Evolutionary conservation across 768 basidiomycete genomes (phyloP), one percentile per base, ranked within the genome.

Genomic region (Gloeostereum incarnatum): DNA sequence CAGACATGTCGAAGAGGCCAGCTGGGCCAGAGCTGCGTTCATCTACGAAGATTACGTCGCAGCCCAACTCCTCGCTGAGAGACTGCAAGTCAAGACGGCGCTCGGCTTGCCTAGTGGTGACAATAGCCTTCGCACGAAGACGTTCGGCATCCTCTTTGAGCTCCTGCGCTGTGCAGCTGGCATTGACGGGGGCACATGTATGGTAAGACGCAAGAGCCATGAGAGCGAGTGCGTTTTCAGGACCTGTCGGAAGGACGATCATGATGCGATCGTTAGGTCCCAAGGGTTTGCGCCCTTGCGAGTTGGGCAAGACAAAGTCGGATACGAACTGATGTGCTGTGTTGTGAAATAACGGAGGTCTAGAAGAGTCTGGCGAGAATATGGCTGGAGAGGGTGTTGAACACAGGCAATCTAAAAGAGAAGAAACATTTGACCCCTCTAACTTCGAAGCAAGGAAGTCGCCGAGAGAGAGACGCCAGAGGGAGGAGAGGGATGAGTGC

Each of bases 181-280:
- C 58, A 46, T 70, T 71, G 23, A 70, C 62, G 1, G 68, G 69
- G 5, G 65, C 68, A 38, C 64, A 65, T n/a, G 68, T 64, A 50
- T 69, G 64, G 45, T 69, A 69, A 35, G 43, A 49, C 9, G 62
- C 55, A 10, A 71, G 42, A 1, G 68, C 57, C 31, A 69, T 57
- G 14, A 71, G 49, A 2, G 68, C 68, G 9, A 69, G 48, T 1
- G 67, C 69, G 36, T 66, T 69, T 45, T 67, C 63, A 14, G 67
- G 64, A 6, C 67, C 66, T 8, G 66, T 63, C 6, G 67, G 66
- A 4, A 69, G 53, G 3, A 57, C 62, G 38, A 68, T 50, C 56
- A 71, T 64, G 40, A 71, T 56, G 9, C 69, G 59, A 50, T 69
- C 66, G 47, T 69, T 71, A 7, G 57, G 62, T 5, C 58, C 59